phyloP scores from a whole-genome alignment of 1,284 basidiomycete species.

The Farysia itapuensis region DNA sequence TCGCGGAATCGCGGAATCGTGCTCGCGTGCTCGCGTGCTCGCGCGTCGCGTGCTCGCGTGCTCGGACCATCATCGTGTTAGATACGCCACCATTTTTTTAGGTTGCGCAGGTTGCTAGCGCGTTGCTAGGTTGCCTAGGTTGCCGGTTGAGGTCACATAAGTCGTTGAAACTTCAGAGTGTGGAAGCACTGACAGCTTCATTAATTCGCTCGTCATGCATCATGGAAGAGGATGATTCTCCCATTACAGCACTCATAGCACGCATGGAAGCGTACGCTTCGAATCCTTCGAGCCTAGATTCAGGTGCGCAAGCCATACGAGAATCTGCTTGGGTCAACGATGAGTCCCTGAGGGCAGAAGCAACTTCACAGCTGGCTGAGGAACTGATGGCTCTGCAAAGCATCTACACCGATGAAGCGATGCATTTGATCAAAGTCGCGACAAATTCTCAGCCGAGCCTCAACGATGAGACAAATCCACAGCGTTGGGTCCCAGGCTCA shows the following conservation, averaged over 20 bases:
- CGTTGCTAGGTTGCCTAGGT: no score
- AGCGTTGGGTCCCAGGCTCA: constrained; percentile 20
- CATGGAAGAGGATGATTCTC: no score
- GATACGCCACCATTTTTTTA: no score
- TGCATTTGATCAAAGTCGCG: constrained; percentile 21
- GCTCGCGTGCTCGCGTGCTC: no score
- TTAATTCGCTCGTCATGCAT: no score
- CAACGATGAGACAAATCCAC: constrained; percentile 10
- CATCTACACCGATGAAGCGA: constrained; percentile 49
- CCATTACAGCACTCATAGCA: constrained; percentile 13
- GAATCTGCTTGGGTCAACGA: constrained; percentile 13
- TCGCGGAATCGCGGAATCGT: no score
- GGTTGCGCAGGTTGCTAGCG: no score
- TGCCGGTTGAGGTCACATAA: no score
- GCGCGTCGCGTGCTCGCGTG: no score
- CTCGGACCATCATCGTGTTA: no score
- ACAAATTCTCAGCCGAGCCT: background rate
- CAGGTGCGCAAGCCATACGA: constrained; percentile 9
- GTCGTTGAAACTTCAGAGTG: no score
- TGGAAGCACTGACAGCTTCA: no score
- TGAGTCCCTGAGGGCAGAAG: constrained; percentile 10
- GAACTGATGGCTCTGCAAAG: constrained; percentile 52
- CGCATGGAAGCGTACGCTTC: constrained; percentile 18
- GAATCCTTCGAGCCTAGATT: constrained; percentile 5
- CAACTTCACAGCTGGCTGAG: constrained; percentile 39